phyloP scores from a whole-genome alignment of 2,329 filamentous ascomycete genomes.

The Endocalyx cinctus region DNA sequence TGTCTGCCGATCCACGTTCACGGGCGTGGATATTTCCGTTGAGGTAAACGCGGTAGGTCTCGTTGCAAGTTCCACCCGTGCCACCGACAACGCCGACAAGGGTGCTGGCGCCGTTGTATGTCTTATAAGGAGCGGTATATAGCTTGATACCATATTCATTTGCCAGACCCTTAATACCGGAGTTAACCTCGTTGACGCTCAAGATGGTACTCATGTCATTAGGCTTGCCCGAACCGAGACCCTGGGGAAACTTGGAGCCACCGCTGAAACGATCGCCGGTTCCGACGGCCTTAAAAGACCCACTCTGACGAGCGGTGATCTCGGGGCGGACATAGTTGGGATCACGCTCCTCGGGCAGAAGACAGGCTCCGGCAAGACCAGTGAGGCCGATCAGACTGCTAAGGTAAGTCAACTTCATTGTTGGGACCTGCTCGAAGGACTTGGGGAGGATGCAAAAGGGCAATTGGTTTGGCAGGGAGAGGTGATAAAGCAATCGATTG shows the following conservation, averaged over 20 bases:
- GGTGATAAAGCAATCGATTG: no score
- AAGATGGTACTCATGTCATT: conserved; percentile 33
- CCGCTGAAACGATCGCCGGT: conserved; percentile 33
- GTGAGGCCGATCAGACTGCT: conserved; percentile 7
- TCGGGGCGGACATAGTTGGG: conserved; percentile 7
- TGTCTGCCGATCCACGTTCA: conserved; percentile 53
- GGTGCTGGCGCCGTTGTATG: conserved; percentile 35
- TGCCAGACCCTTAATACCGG: conserved; percentile 35
- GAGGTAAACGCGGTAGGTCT: conserved; percentile 45
- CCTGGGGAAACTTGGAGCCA: conserved; percentile 35
- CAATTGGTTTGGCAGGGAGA: no score
- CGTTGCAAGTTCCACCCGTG: conserved; percentile 32
- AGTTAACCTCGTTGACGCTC: conserved; percentile 36
- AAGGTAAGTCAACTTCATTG: conserved; percentile 9
- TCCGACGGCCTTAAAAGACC: conserved; percentile 18
- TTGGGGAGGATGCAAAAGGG: no score
- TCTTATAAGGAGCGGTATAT: conserved; percentile 37
- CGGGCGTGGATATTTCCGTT: conserved; percentile 52
- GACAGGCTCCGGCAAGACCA: conserved; percentile 10
- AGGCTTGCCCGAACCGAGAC: conserved; percentile 33
- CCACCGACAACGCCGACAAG: conserved; percentile 39
- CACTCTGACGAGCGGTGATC: conserved; percentile 5
- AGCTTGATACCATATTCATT: conserved; percentile 33
- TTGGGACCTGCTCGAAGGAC: conserved; percentile 8
- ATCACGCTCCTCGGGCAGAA: conserved; percentile 16